Percentiles rank a stretch among this genome's conserved stretches.
Conservation (phyloP, 2,329 filamentous ascomycete species). For the Scedosporium minutisporum region DNA sequence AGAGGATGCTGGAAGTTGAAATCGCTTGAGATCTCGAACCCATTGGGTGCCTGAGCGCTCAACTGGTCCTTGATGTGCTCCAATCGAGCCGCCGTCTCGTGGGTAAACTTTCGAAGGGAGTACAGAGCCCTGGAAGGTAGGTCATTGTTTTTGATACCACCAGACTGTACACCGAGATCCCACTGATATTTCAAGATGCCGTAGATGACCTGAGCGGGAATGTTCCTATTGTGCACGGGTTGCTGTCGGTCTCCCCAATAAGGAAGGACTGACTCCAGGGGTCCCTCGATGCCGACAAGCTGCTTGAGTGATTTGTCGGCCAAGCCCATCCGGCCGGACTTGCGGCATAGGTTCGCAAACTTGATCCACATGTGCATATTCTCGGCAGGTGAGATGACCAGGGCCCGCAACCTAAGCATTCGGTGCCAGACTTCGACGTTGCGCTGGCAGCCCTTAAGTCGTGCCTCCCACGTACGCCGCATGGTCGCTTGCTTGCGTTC, state of each 20-base stretch:
- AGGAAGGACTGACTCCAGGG: slow-evolving; percentile 51
- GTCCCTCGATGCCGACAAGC: slow-evolving; percentile 64
- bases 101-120: slow-evolving; percentile 52
- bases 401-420: slow-evolving; percentile 86
- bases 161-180: slow-evolving; percentile 64
- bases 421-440: slow-evolving; percentile 98
- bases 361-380: slow-evolving; percentile 99
- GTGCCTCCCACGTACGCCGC: slow-evolving; percentile 90
- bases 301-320: slow-evolving; percentile 92
- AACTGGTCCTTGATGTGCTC: slow-evolving; percentile 44
- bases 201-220: slow-evolving; percentile 75
- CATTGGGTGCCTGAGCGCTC: slow-evolving; percentile 34
- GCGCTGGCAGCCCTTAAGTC: slow-evolving; percentile 87
- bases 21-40: slow-evolving; percentile 33
- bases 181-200: slow-evolving; percentile 97
- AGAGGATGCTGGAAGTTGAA: slow-evolving; percentile 40
- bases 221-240: slow-evolving; percentile 27
- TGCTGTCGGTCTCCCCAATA: slow-evolving; percentile 32
- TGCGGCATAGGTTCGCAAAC: slow-evolving; percentile 94
- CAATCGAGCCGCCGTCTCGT: slow-evolving; percentile 45
- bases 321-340: slow-evolving; percentile 86
- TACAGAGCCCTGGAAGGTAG: slow-evolving; percentile 46
- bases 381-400: slow-evolving; percentile 85
- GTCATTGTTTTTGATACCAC: slow-evolving; percentile 27
- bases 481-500: slow-evolving; percentile 87